phyloP scores from a whole-genome alignment of 257 asterid species.

The Craterostigma plantagineum region DNA sequence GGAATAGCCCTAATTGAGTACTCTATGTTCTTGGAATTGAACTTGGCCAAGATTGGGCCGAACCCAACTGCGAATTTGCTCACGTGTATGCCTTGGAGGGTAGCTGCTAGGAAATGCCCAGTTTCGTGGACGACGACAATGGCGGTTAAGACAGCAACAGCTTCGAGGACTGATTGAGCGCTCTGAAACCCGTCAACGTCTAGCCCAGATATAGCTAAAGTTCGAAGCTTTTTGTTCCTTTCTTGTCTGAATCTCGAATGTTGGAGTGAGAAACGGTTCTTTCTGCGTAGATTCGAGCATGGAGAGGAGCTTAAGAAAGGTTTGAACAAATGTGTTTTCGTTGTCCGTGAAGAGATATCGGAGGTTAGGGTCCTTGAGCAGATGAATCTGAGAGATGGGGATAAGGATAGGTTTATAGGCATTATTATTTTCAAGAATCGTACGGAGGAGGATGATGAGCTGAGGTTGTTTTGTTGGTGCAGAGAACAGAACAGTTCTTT shows the following conservation, averaged over 20 bases:
- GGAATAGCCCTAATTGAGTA: conserved; percentile 91
- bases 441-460: no score
- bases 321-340: conserved; percentile 21
- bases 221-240: conserved; percentile 18
- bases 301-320: conserved; percentile 12
- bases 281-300: conserved; percentile 19
- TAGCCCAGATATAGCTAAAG: conserved; percentile 43
- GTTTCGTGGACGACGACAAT: conserved; percentile 80
- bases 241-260: conserved; percentile 13
- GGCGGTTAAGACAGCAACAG: conserved; percentile 64
- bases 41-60: conserved; percentile 85
- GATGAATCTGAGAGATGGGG: no score
- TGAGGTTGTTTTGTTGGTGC: no score
- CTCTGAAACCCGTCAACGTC: conserved; percentile 55
- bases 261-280: conserved; percentile 13
- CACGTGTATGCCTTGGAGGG: conserved; percentile 89
- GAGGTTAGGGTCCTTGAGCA: no score
- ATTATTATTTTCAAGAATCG: no score
- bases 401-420: no score
- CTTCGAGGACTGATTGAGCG: conserved; percentile 66
- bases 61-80: conserved; percentile 97
- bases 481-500: no score
- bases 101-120: conserved; percentile 90
- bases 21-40: conserved; percentile 75
- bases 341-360: no score